These are phyloP conservation scores for Durusdinium trenchii DNA, from an alignment of 73 alveolate species.

Conservation along the genomic window DNA sequence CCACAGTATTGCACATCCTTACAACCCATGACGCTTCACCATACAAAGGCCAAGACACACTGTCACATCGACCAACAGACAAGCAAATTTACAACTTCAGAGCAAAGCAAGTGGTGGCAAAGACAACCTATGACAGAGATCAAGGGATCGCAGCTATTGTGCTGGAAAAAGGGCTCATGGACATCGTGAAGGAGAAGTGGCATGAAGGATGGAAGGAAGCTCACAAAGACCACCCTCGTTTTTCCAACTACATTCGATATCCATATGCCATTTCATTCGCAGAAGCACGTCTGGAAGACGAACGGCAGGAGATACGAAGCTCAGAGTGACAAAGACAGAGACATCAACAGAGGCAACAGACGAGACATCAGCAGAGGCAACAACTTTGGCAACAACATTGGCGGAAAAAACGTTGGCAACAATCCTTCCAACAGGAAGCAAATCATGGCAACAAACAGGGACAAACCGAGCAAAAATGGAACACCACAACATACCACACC, in stretches of 20 bases:
- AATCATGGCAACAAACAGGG: neutral
- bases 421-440: neutral
- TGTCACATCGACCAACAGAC: neutral
- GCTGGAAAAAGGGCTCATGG: constrained; percentile 25
- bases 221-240: constrained; percentile 18
- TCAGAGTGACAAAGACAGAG: neutral
- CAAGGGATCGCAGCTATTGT: neutral
- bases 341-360: neutral
- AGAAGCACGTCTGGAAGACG: constrained; percentile 4
- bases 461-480: neutral
- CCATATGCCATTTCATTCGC: constrained; percentile 9
- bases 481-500: neutral
- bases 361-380: neutral
- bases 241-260: neutral
- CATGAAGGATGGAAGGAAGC: constrained; percentile 51
- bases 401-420: neutral
- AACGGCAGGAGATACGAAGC: neutral
- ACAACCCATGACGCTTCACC: neutral
- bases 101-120: constrained; percentile 22
- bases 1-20: constrained; percentile 15
- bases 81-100: constrained; percentile 35
- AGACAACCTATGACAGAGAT: constrained; percentile 34
- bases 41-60: neutral
- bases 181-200: constrained; percentile 26
- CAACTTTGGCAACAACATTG: neutral